phyloP scores from a whole-genome alignment of 257 asterid species.

The Solanum piurae region DNA sequence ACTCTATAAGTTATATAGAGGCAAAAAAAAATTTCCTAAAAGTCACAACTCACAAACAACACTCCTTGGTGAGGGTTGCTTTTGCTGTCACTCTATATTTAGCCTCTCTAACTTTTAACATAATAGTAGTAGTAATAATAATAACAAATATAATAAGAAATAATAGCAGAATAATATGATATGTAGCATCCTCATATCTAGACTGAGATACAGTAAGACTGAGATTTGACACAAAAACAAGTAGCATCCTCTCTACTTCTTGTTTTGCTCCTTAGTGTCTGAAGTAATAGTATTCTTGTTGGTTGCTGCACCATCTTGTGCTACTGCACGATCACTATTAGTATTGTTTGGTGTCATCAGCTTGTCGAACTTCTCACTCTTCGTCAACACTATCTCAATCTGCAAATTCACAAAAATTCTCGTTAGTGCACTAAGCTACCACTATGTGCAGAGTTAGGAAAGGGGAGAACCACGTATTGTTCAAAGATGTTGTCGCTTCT shows the following conservation, averaged over 20 bases:
- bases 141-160: not conserved
- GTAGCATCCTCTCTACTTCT: constrained; percentile 14
- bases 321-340: not conserved
- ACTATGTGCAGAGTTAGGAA: not conserved
- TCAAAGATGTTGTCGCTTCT: not conserved
- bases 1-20: constrained; percentile 2
- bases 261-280: constrained; percentile 32
- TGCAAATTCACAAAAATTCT: constrained; percentile 1
- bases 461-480: not conserved
- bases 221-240: not conserved
- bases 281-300: not conserved
- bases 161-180: not conserved
- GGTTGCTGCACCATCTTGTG: not conserved
- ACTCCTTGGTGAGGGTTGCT: constrained; percentile 1
- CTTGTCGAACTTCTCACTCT: constrained; percentile 71
- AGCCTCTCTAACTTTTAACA: not conserved
- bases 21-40: constrained; percentile 11
- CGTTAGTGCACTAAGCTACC: not conserved
- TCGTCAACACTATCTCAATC: constrained; percentile 77
- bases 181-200: constrained; percentile 15
- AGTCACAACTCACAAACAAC: constrained; percentile 5
- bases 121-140: not conserved
- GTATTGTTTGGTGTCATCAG: constrained; percentile 32
- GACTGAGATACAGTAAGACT: constrained; percentile 17
- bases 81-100: constrained; percentile 7